Evolutionary conservation across 352 stramenopile species (phyloP).

Genomic region (Globisporangium abappressorium): DNA sequence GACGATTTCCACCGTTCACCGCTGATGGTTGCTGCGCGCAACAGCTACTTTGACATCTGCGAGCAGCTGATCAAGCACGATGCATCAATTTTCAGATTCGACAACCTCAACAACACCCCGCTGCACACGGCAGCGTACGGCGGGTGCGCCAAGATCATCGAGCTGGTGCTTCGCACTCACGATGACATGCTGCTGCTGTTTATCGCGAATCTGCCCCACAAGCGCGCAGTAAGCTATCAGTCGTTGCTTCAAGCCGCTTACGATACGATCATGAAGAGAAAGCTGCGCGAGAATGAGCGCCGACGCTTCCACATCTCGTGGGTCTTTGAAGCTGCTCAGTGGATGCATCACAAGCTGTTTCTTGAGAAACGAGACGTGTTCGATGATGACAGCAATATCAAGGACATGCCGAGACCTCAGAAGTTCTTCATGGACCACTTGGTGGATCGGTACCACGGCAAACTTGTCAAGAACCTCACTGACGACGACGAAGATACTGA

Average conservation of each 20-base stretch:
- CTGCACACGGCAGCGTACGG: constrained; percentile 67
- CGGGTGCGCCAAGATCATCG: constrained; percentile 35
- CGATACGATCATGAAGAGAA: constrained; percentile 47
- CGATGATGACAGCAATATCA: background rate
- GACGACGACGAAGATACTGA: constrained; percentile 28
- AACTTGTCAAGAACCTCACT: constrained; percentile 19
- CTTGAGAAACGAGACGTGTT: background rate
- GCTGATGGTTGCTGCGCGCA: constrained; percentile 56
- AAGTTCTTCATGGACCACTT: constrained; percentile 49
- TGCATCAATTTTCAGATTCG: constrained; percentile 42
- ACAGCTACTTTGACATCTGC: constrained; percentile 48
- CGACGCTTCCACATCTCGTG: constrained; percentile 64
- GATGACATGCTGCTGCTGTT: constrained; percentile 48
- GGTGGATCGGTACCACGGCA: constrained; percentile 39
- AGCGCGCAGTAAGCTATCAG: constrained; percentile 29
- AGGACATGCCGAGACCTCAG: constrained; percentile 23
- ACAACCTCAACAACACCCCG: constrained; percentile 66
- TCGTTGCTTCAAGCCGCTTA: constrained; percentile 39
- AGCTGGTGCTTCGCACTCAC: constrained; percentile 42
- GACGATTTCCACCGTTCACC: constrained; percentile 59
- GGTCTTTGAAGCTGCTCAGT: constrained; percentile 52
- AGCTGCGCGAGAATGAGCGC: constrained; percentile 59
- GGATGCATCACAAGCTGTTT: constrained; percentile 39
- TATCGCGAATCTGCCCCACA: constrained; percentile 35
- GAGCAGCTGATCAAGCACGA: constrained; percentile 37